phyloP scores from a whole-genome alignment of 371 early-diverging fungal species.

The Vavraia culicis region DNA sequence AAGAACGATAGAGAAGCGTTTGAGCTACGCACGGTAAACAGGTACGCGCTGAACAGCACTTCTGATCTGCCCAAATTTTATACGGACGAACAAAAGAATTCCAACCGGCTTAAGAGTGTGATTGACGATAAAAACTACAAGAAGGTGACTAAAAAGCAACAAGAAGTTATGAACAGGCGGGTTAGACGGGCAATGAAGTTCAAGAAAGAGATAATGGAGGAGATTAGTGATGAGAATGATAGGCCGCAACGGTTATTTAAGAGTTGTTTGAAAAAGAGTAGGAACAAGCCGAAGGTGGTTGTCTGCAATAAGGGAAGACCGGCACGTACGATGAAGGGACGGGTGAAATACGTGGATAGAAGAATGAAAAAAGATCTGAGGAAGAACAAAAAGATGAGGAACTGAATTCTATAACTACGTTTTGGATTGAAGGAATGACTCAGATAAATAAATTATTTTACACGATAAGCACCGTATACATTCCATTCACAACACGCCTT shows the following conservation, averaged over 20 bases:
- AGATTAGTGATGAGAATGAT: conserved; percentile 32
- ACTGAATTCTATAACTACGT: too few relatives aligned
- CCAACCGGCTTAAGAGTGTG: conserved; percentile 23
- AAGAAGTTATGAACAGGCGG: conserved; percentile 29
- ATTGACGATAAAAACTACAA: conserved; percentile 21
- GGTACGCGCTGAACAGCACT: conserved; percentile 35
- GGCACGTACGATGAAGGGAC: conserved; percentile 38
- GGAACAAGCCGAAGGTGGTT: conserved; percentile 32
- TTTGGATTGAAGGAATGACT: too few relatives aligned
- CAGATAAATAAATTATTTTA: too few relatives aligned
- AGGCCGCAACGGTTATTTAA: conserved; percentile 27
- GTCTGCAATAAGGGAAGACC: conserved; percentile 27
- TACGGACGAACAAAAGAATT: conserved; percentile 32
- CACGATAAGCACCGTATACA: too few relatives aligned
- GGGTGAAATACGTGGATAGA: conserved; percentile 36
- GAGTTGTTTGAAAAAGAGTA: conserved; percentile 31
- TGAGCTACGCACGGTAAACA: conserved; percentile 36
- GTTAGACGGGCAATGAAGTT: conserved; percentile 32
- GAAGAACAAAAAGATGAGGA: too few relatives aligned
- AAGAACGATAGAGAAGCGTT: conserved; percentile 38
- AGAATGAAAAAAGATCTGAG: conserved; percentile 44
- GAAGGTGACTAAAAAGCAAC: conserved; percentile 32
- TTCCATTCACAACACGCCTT: too few relatives aligned
- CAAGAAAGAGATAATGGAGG: conserved; percentile 26
- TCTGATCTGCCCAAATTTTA: conserved; percentile 36